These are phyloP conservation scores for Erucastrum elatum DNA, from an alignment of 345 rosid genomes.

Conservation along the genomic window DNA sequence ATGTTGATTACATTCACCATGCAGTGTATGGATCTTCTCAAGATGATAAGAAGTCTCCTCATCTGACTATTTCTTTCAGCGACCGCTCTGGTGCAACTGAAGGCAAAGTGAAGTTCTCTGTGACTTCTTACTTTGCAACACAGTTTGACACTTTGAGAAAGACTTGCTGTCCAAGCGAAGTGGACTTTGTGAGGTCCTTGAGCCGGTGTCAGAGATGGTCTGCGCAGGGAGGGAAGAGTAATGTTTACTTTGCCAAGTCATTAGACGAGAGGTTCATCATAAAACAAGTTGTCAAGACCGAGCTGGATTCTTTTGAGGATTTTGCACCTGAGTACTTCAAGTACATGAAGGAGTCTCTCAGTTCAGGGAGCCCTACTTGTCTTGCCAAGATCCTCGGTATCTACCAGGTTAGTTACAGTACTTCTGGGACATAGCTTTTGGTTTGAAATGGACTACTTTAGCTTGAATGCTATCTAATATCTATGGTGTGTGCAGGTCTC, in stretches of 20 bases:
- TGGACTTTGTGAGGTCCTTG: constrained; percentile 82
- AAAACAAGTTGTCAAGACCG: constrained; percentile 87
- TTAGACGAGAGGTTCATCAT: constrained; percentile 93
- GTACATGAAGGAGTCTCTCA: constrained; percentile 69
- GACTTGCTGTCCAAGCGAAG: constrained; percentile 76
- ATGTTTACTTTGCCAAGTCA: constrained; percentile 91
- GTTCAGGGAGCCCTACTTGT: constrained; percentile 84
- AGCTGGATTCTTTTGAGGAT: constrained; percentile 85
- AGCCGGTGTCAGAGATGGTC: constrained; percentile 89
- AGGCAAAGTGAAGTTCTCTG: constrained; percentile 80
- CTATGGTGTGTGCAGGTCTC: constrained; percentile 56
- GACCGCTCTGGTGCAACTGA: constrained; percentile 55
- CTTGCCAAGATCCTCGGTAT: constrained; percentile 96
- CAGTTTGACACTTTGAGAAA: constrained; percentile 79
- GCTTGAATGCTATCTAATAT: constrained; percentile 22
- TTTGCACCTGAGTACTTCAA: constrained; percentile 85
- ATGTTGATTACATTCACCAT: constrained; percentile 56
- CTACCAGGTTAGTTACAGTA: constrained; percentile 75
- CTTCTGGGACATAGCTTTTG: not conserved
- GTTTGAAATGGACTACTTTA: not conserved
- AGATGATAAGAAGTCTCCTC: constrained; percentile 72
- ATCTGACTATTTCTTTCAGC: constrained; percentile 66
- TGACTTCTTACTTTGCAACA: constrained; percentile 88
- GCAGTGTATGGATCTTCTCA: constrained; percentile 59
- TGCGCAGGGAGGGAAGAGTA: constrained; percentile 99